These are phyloP conservation scores for Botrytis galanthina DNA, from an alignment of 2,329 filamentous ascomycete species.

Conservation along the genomic window DNA sequence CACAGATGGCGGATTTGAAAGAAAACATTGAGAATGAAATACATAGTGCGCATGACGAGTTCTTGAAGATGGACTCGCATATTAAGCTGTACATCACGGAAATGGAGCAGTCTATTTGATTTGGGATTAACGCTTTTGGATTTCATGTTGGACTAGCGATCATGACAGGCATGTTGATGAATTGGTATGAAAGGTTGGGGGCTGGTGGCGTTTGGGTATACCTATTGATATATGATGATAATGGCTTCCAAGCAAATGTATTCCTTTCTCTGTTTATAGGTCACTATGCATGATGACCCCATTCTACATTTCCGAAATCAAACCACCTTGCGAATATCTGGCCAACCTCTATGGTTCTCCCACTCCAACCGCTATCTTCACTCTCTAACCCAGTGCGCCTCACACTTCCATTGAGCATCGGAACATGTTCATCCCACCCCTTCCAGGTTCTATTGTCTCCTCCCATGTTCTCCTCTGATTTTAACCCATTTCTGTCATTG, in stretches of 20 bases:
- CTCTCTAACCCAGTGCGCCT: constrained; percentile 44
- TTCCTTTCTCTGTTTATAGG: background rate
- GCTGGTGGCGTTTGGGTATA: constrained; percentile 37
- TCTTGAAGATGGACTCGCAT: constrained; percentile 95
- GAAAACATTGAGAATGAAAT: constrained; percentile 97
- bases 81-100: constrained; percentile 97
- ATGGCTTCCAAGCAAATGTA: constrained; percentile 27
- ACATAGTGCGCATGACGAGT: constrained; percentile 86
- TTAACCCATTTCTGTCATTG: background rate
- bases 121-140: constrained; percentile 23
- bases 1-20: constrained; percentile 92
- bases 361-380: constrained; percentile 55
- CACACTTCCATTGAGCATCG: constrained; percentile 58
- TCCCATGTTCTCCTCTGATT: background rate
- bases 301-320: constrained; percentile 45
- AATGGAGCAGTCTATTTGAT: constrained; percentile 78
- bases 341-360: constrained; percentile 56
- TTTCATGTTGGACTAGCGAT: constrained; percentile 22
- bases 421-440: constrained; percentile 52
- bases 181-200: constrained; percentile 19
- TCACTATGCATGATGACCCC: constrained; percentile 31
- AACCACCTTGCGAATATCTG: constrained; percentile 67
- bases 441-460: constrained; percentile 19
- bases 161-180: constrained; percentile 17
- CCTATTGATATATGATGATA: constrained; percentile 36